Evolutionary conservation across 306 rosid genomes (phyloP), one percentile per base, ranked within the genome.

Genomic region (Castanospermum australe): DNA sequence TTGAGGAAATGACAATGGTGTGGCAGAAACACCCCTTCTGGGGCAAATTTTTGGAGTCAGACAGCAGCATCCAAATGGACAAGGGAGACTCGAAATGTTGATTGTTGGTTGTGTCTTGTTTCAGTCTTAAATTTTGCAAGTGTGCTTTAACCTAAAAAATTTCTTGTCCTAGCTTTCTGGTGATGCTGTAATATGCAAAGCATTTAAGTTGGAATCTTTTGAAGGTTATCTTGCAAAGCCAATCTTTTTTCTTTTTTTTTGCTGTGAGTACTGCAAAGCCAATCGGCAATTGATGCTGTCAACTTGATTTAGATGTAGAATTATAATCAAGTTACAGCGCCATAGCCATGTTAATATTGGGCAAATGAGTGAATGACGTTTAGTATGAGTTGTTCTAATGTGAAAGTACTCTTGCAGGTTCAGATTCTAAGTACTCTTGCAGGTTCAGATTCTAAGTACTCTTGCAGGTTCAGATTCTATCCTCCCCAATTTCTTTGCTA

Each of bases 1-100:
- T 94, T 6, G 97, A 90, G 72, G 96, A 92, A 44, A 94, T 94
- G 97, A 1, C 15, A 5, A 2, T 1, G 52, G 82, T 90, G 38
- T 91, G 98, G 97, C 41, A 47, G 65, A 75, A 81, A 4, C 96
- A 94, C 22, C 89, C 93, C 11, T 63, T 59, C 44, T 93, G 98
- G 98, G 6, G 82, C 4, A 90, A 71, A 18, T 91, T 65, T 66
- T 78, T 91, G 22, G 64, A 60, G 6, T 8, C 70, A 0, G 57
- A 36, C 0, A 24, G 68, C 47, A 82, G 14, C 0, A 57, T 24
- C 17, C 8, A 77, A 76, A 61, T 0, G 4, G 28, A 10, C 42
- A 83, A 57, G 3, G 32, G 9, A 28, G 5, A 24, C 12, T 6
- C 67, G 22, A 80, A 33, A 12, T 71, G 59, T 6, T 85, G 73